Conservation (phyloP, 805 yeast genomes). For the Blastobotrys muscicola region DNA sequence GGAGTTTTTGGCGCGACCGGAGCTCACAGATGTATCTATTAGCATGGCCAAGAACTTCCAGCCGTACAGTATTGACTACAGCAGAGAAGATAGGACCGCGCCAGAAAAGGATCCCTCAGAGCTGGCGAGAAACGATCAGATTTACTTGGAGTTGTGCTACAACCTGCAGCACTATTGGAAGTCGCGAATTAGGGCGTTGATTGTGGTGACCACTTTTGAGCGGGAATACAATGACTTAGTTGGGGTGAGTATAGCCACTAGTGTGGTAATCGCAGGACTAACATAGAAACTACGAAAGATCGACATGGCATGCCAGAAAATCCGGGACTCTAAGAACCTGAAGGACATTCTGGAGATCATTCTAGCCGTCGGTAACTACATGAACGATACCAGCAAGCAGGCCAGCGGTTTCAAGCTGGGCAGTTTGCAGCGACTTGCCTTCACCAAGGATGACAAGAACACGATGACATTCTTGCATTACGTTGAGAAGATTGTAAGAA, state of each 20-base stretch:
- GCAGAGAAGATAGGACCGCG: conserved; percentile 29
- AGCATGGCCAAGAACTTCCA: conserved; percentile 60
- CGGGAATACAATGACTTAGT: conserved; percentile 70
- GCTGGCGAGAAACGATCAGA: conserved; percentile 77
- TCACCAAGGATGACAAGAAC: conserved; percentile 83
- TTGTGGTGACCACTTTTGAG: conserved; percentile 59
- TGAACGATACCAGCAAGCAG: conserved; percentile 89
- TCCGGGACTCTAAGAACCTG: conserved; percentile 58
- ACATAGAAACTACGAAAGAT: conserved; percentile 50
- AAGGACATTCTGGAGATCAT: conserved; percentile 73
- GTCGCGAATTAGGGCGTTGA: conserved; percentile 76
- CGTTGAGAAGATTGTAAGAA: conserved; percentile 81
- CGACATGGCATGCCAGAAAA: conserved; percentile 62
- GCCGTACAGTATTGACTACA: conserved; percentile 75
- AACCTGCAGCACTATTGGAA: conserved; percentile 87
- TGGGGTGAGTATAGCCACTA: conserved; percentile 11
- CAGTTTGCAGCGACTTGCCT: conserved; percentile 80
- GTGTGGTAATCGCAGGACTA: background rate
- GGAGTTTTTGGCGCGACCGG: conserved; percentile 74
- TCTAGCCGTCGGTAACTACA: conserved; percentile 86
- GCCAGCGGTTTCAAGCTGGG: conserved; percentile 88
- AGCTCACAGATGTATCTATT: conserved; percentile 65
- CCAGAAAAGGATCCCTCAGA: conserved; percentile 68
- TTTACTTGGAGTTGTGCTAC: conserved; percentile 72
- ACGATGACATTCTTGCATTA: conserved; percentile 85